Conservation (phyloP, 2,329 filamentous ascomycete species). For the Cercospora brassicicola region DNA sequence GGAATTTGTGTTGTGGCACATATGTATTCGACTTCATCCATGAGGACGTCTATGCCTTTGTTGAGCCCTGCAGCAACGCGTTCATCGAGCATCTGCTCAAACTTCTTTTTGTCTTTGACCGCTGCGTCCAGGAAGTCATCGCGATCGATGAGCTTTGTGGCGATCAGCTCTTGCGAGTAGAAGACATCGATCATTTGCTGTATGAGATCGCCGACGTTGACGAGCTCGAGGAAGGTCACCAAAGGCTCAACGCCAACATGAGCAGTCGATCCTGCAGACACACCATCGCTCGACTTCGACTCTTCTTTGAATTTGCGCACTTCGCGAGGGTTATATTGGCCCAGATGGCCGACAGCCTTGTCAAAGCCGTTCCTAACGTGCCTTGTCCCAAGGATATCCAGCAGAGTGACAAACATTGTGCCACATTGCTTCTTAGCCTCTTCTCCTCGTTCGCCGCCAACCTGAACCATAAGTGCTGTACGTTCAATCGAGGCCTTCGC, state of each 20-base stretch:
- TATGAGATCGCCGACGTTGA: slow-evolving; percentile 96
- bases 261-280: slow-evolving; percentile 1
- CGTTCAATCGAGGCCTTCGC: slow-evolving; percentile 87
- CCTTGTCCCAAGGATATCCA: slow-evolving; percentile 78
- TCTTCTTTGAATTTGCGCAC: slow-evolving; percentile 58
- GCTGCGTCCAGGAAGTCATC: slow-evolving; percentile 94
- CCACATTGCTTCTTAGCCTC: slow-evolving; percentile 87
- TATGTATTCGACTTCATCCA: slow-evolving; percentile 96
- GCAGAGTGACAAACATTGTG: slow-evolving; percentile 78
- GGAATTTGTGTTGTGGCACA: slow-evolving; percentile 83
- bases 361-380: slow-evolving; percentile 94
- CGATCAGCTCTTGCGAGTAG: slow-evolving; percentile 89
- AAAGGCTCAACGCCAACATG: slow-evolving; percentile 74
- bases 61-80: slow-evolving; percentile 92
- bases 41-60: slow-evolving; percentile 95
- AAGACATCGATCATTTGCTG: slow-evolving; percentile 99
- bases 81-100: slow-evolving; percentile 98
- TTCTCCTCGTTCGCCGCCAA: slow-evolving; percentile 73
- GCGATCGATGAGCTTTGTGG: slow-evolving; percentile 77
- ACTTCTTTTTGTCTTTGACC: slow-evolving; percentile 93
- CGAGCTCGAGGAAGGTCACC: slow-evolving; percentile 92
- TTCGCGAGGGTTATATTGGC: slow-evolving; percentile 85
- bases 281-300: slow-evolving; percentile 16
- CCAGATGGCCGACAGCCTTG: slow-evolving; percentile 86
- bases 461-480: slow-evolving; percentile 74